Evolutionary conservation across 805 yeast species (phyloP).

Genomic region (Yamadazyma ubonensis): DNA sequence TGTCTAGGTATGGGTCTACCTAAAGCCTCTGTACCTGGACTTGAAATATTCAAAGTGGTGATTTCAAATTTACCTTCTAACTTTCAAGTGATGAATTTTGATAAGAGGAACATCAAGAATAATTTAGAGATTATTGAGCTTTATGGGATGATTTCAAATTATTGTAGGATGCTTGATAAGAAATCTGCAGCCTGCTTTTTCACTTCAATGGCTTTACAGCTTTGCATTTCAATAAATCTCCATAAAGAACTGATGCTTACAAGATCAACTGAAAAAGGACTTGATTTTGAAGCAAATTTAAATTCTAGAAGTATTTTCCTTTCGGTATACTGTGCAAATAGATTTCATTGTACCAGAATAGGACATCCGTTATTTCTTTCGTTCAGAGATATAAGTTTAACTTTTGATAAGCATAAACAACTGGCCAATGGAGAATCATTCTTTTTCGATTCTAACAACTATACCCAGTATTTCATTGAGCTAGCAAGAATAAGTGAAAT

Average conservation of each 20-base stretch:
- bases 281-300: slow-evolving; percentile 7
- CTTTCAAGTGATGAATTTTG: slow-evolving; percentile 17
- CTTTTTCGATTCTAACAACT: slow-evolving; percentile 6
- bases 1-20: slow-evolving; percentile 12
- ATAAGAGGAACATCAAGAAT: slow-evolving; percentile 12
- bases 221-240: slow-evolving; percentile 26
- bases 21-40: slow-evolving; percentile 21
- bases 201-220: slow-evolving; percentile 25
- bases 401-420: slow-evolving; percentile 2
- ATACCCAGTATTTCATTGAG: slow-evolving; percentile 21
- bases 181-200: slow-evolving; percentile 25
- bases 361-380: slow-evolving; percentile 25
- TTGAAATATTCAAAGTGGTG: slow-evolving; percentile 20
- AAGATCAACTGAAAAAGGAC: slow-evolving; percentile 4
- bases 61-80: slow-evolving; percentile 21
- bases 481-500: slow-evolving; percentile 25
- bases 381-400: slow-evolving; percentile 19
- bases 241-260: slow-evolving; percentile 19
- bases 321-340: slow-evolving; percentile 27
- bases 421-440: background rate
- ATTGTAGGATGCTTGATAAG: slow-evolving; percentile 26
- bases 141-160: slow-evolving; percentile 23
- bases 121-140: slow-evolving; percentile 24
- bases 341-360: slow-evolving; percentile 24
- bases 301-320: slow-evolving; percentile 21